phyloP scores from a whole-genome alignment of 148 eudicot species.

The Amaranthus cruentus region DNA sequence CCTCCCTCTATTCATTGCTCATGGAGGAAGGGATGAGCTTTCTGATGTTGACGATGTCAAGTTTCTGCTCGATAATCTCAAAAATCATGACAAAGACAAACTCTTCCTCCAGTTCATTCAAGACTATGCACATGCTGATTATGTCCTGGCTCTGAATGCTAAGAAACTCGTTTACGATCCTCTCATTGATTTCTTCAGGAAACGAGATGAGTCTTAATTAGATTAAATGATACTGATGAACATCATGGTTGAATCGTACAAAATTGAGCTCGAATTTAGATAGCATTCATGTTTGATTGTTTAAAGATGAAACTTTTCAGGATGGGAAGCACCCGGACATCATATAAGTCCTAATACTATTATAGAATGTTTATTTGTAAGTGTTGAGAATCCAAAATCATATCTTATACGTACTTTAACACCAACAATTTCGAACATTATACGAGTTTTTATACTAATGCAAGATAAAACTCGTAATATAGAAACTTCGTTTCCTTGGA shows the following conservation, averaged over 20 bases:
- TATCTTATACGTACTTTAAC: no score
- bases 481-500: no score
- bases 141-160: conserved; percentile 54
- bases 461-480: no score
- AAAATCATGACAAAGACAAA: conserved; percentile 45
- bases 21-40: conserved; percentile 57
- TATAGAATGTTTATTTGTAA: no score
- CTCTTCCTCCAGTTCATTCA: conserved; percentile 38
- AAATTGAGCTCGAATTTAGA: no score
- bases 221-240: neutral
- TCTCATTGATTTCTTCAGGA: conserved; percentile 46
- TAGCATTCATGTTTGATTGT: no score
- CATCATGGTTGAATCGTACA: neutral
- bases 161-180: conserved; percentile 53
- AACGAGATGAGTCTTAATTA: conserved; percentile 19
- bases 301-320: no score
- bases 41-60: conserved; percentile 55
- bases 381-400: no score
- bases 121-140: conserved; percentile 65
- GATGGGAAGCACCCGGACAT: no score
- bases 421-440: no score
- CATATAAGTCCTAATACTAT: no score
- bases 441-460: no score
- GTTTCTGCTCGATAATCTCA: conserved; percentile 37
- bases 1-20: conserved; percentile 46